Percentiles rank a stretch among this genome's conserved stretches.
Conservation (phyloP, 129 eudicot genomes). For the Chrysanthemum seticuspe region DNA sequence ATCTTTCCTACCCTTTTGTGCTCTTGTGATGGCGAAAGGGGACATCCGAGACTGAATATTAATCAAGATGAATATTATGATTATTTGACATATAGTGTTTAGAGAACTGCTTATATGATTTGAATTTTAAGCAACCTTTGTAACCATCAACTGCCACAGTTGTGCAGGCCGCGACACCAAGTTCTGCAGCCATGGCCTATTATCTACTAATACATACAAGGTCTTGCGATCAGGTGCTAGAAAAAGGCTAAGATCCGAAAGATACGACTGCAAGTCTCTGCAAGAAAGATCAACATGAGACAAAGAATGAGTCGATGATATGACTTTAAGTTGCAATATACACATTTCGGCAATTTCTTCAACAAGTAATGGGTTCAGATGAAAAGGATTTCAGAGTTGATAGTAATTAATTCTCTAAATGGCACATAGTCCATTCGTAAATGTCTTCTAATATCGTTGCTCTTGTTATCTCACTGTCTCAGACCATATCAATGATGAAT, state of each 20-base stretch:
- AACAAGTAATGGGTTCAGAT: neutral
- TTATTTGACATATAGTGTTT: neutral
- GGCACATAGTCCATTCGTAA: neutral
- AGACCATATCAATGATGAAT: too few relatives aligned
- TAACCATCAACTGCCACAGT: constrained; percentile 96
- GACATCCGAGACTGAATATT: constrained; percentile 79
- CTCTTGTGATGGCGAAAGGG: constrained; percentile 80
- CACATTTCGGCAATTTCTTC: neutral
- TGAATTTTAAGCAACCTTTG: constrained; percentile 54
- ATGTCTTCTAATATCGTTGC: neutral
- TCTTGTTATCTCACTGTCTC: too few relatives aligned
- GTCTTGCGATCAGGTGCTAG: constrained; percentile 73
- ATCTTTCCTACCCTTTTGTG: constrained; percentile 56
- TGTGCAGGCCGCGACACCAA: constrained; percentile 92
- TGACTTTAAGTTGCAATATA: neutral
- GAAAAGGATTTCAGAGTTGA: neutral
- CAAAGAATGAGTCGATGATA: constrained; percentile 4
- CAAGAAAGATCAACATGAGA: constrained; percentile 29
- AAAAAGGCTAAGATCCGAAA: constrained; percentile 80
- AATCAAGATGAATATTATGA: constrained; percentile 7
- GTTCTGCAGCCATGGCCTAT: constrained; percentile 83
- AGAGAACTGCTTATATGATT: neutral
- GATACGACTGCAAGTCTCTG: constrained; percentile 97
- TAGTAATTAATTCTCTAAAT: neutral
- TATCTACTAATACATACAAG: constrained; percentile 86